phyloP scores from a whole-genome alignment of 2,329 filamentous ascomycete species.

The Lasiodiplodia citricola region DNA sequence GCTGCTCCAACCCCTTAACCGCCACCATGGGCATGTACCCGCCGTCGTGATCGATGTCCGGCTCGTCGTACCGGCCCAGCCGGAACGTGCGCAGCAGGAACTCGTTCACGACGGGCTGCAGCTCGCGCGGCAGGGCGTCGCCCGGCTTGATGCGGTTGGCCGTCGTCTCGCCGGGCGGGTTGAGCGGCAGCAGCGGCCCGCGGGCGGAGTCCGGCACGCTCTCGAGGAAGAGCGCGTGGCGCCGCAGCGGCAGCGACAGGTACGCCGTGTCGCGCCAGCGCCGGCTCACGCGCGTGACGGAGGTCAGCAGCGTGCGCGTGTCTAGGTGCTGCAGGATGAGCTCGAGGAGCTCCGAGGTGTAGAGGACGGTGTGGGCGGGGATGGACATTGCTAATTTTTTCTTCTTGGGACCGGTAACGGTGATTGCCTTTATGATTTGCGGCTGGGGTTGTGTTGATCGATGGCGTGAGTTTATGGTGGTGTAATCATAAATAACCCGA shows the following conservation, averaged over 20 bases:
- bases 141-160: not conserved
- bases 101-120: conserved; percentile 1
- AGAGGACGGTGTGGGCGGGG: conserved; percentile 1
- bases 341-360: conserved; percentile 24
- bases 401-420: not conserved
- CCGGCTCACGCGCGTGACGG: not conserved
- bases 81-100: conserved; percentile 2
- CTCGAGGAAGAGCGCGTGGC: conserved; percentile 15
- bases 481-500: not conserved
- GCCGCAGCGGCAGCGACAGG: conserved; percentile 8
- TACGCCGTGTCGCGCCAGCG: not conserved
- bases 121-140: not conserved
- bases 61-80: conserved; percentile 20
- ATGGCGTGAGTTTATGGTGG: not conserved
- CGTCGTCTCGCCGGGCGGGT: not conserved
- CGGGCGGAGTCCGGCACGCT: not conserved
- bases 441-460: not conserved
- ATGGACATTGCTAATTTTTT: not conserved
- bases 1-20: not conserved
- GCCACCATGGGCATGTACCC: conserved; percentile 26
- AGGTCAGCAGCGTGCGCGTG: not conserved
- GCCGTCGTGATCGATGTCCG: conserved; percentile 16
- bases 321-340: conserved; percentile 17
- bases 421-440: not conserved
- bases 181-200: not conserved